Conservation (phyloP, 106 monocot genomes). For the Acorus gramineus region DNA sequence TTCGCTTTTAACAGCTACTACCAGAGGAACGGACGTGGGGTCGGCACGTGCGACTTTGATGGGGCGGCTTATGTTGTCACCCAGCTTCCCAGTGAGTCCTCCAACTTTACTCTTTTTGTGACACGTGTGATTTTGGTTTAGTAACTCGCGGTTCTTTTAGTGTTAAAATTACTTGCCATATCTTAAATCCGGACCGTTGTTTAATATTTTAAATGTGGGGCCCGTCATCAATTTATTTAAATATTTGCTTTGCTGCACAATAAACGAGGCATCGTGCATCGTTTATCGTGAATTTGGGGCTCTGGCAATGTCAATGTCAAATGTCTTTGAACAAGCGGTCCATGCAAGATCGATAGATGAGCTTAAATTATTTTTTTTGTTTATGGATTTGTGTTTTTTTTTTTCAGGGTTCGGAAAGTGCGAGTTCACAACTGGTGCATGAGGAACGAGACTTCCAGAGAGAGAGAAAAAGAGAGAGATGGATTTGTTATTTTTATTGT, state of each 20-base stretch:
- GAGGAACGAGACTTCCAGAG: too few relatives aligned
- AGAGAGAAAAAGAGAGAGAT: too few relatives aligned
- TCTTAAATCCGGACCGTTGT: too few relatives aligned
- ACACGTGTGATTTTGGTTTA: background rate
- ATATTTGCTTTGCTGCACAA: too few relatives aligned
- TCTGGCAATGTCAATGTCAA: too few relatives aligned
- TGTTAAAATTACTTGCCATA: background rate
- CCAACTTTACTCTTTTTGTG: background rate
- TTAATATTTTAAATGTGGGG: too few relatives aligned
- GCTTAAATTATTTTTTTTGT: background rate
- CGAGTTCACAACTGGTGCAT: constrained; percentile 22
- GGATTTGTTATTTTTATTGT: too few relatives aligned
- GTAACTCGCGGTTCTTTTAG: too few relatives aligned
- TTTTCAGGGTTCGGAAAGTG: constrained; percentile 58
- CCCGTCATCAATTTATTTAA: too few relatives aligned
- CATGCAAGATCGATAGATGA: background rate
- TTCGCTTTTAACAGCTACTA: constrained; percentile 90
- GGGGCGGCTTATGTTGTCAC: constrained; percentile 76
- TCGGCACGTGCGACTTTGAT: constrained; percentile 68
- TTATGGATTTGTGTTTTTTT: background rate
- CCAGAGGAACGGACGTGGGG: constrained; percentile 51
- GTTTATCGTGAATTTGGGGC: too few relatives aligned
- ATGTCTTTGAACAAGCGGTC: too few relatives aligned
- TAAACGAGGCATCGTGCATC: too few relatives aligned
- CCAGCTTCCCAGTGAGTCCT: constrained; percentile 50